A percentile compares a stretch with the other conserved stretches of the same genome.
phyloP scores from a whole-genome alignment of 164 flowering plant species.

The Saururus chinensis region DNA sequence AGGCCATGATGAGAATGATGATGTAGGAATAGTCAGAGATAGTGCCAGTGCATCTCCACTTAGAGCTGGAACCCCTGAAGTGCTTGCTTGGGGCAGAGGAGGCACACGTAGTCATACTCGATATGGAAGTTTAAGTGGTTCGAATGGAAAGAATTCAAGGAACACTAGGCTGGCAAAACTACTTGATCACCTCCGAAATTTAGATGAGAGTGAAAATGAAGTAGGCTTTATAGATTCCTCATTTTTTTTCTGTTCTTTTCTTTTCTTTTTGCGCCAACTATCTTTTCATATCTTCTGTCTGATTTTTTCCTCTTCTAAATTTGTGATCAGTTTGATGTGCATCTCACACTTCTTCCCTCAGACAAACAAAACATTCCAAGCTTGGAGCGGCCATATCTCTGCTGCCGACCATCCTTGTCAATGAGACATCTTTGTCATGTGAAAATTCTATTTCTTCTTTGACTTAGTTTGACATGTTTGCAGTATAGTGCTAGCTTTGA shows the following conservation, averaged over 20 bases:
- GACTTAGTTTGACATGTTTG: background rate
- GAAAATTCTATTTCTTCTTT: conserved; percentile 6
- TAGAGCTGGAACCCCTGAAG: conserved; percentile 44
- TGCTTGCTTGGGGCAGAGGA: conserved; percentile 78
- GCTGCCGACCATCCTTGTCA: conserved; percentile 57
- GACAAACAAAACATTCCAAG: conserved; percentile 42
- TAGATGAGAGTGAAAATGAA: conserved; percentile 39
- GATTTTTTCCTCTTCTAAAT: background rate
- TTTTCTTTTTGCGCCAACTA: background rate
- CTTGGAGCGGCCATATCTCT: conserved; percentile 55
- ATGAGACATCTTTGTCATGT: conserved; percentile 56
- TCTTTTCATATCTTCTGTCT: conserved; percentile 2
- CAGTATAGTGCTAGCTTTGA: background rate
- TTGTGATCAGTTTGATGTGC: conserved; percentile 43
- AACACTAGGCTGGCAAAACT: conserved; percentile 42
- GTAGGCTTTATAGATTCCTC: conserved; percentile 4
- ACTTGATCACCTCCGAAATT: conserved; percentile 39
- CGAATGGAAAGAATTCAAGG: conserved; percentile 32
- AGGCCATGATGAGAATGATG: conserved; percentile 41
- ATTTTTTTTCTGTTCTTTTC: background rate
- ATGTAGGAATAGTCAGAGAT: conserved; percentile 37
- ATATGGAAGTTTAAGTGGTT: conserved; percentile 37
- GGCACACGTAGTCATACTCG: conserved; percentile 68
- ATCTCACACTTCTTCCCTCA: conserved; percentile 51
- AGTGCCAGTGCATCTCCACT: conserved; percentile 42